phyloP scores from a whole-genome alignment of 73 alveolate genomes.

The Paramecium primaurelia region DNA sequence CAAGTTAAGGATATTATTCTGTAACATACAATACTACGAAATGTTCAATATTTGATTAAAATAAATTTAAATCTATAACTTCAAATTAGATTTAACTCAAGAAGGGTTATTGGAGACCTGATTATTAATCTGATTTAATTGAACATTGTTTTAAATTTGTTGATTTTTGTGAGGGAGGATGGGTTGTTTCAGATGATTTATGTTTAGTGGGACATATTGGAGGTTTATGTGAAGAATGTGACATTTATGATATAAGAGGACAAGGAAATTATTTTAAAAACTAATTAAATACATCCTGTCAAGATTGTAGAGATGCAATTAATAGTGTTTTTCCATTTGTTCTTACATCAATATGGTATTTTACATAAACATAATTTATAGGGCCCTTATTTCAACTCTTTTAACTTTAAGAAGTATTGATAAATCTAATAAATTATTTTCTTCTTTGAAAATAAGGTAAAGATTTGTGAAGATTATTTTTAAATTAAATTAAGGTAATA shows the following conservation, averaged over 20 bases:
- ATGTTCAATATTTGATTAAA: not conserved
- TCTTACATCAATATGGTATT: not conserved
- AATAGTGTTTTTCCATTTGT: not conserved
- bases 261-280: not conserved
- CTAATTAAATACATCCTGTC: not conserved
- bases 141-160: not conserved
- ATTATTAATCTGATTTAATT: not conserved
- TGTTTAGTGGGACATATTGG: constrained; percentile 40
- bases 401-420: not conserved
- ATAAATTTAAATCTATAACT: not conserved
- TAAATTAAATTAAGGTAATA: not conserved
- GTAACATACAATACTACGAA: not conserved
- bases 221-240: not conserved
- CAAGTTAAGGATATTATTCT: not conserved
- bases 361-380: not conserved
- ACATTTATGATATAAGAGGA: not conserved
- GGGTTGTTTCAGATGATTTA: not conserved
- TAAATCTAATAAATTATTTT: not conserved
- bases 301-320: not conserved
- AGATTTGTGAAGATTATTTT: not conserved
- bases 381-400: not conserved
- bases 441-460: not conserved
- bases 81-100: not conserved
- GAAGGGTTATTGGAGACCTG: not conserved
- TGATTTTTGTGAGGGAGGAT: constrained; percentile 33